phyloP scores from a whole-genome alignment of 495 filamentous ascomycete genomes.

The Podospora comata region DNA sequence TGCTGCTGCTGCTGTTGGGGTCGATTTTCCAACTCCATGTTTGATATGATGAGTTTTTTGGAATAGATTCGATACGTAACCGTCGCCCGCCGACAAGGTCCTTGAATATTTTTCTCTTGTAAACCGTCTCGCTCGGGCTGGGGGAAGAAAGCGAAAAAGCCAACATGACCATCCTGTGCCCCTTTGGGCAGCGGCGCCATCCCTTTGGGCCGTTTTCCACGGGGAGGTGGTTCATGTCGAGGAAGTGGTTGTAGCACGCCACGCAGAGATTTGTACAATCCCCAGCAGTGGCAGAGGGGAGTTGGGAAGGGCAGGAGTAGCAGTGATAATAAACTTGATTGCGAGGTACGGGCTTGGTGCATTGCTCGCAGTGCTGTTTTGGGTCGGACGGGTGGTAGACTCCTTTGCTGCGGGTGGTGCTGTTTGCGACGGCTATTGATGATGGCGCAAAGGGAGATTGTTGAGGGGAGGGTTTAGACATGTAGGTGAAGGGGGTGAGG shows the following conservation, averaged over 20 bases:
- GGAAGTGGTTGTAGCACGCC: conserved; percentile 67
- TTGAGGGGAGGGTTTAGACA: not conserved
- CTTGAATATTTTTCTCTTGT: conserved; percentile 47
- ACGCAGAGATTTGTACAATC: conserved; percentile 85
- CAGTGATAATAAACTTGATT: conserved; percentile 73
- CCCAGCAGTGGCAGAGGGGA: conserved; percentile 46
- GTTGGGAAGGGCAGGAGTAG: conserved; percentile 39
- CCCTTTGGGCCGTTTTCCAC: conserved; percentile 71
- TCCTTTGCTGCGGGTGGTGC: conserved; percentile 14
- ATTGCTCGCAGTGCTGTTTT: conserved; percentile 70
- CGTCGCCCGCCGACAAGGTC: conserved; percentile 70
- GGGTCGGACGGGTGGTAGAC: conserved; percentile 58
- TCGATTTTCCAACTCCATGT: not conserved
- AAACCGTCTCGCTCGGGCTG: conserved; percentile 50
- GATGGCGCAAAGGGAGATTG: not conserved
- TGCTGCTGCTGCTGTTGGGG: conserved; percentile 12
- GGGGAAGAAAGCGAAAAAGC: conserved; percentile 59
- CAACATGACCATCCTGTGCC: conserved; percentile 76
- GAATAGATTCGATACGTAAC: conserved; percentile 40
- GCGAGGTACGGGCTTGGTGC: conserved; percentile 65
- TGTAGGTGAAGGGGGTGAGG: conserved; percentile 60
- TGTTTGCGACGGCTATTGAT: conserved; percentile 31
- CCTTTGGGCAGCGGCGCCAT: conserved; percentile 73
- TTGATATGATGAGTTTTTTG: not conserved
- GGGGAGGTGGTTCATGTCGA: conserved; percentile 58